Base-by-base conservation (phyloP, 2,329 filamentous ascomycete species). In the Penicillium sp. region DNA sequence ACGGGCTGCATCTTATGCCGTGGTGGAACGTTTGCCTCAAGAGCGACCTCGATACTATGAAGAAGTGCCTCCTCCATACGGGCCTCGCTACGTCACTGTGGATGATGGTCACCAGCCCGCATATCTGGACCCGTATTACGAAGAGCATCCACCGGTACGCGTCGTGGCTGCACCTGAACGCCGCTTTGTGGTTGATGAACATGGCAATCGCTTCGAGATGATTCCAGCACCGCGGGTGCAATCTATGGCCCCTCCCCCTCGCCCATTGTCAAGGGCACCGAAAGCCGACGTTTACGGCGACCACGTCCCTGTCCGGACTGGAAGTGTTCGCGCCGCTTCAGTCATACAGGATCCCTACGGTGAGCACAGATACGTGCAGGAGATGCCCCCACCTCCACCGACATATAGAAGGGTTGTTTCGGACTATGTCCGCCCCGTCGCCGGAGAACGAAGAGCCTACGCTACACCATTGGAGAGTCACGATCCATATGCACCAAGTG, bases 101-200 rank as follows among this genome's bases (percentile, higher is more conserved):
- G 69, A 73, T 70, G 78, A 65, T 70, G 80, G 69, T 36, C 73
- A 70, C 10, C 66, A 70, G 6, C 71, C 76, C 11, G 64, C 70
- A 19, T 75, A 76, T 56, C 75, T 73, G 19, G 76, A 78, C 50
- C 61, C 73, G n/a, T 80, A 79, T 60, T 74, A 75, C 43, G 76
- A 78, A 52, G 75, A 74, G 39, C 70, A 71, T 31, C 78, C 82
- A 35, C 78, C 80, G 36, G 71, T 73, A 43, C 80, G 78, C 40
- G 68, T 73, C 54, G 81, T 84, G 77, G 80, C 80, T 51, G 81
- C 84, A 6, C 82, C 84, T 18, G 78, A 84, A 47, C 80, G 87
- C 56, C 86, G 88, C 61, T 89, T 96, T 62, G 82, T 96, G 36
- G 82, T 96, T 55, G 93, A 97, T 75, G 87, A 90, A 61, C 91